Percentiles rank a stretch among this genome's conserved stretches.
Conservation (phyloP, 1,284 basidiomycete species). For the Puccinia polysora region DNA sequence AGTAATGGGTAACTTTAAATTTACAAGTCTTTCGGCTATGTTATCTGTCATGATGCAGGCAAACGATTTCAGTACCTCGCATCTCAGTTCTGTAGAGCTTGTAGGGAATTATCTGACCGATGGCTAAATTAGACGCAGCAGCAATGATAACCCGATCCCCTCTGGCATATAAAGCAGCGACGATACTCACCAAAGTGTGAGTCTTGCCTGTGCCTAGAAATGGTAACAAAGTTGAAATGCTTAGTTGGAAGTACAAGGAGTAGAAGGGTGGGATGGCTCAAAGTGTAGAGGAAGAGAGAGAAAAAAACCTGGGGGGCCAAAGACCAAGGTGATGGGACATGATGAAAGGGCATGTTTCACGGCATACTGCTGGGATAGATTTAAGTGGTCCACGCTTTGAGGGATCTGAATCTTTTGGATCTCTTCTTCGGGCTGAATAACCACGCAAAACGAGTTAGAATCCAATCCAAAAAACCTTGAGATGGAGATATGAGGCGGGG, state of each 20-base stretch:
- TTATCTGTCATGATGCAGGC: too few relatives aligned
- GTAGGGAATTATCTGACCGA: conserved; percentile 58
- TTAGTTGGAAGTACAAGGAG: not conserved
- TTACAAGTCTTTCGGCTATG: conserved; percentile 72
- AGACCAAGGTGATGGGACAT: conserved; percentile 36
- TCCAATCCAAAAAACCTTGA: too few relatives aligned
- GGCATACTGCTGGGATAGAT: conserved; percentile 34
- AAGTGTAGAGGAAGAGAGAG: not conserved
- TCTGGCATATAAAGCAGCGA: conserved; percentile 50
- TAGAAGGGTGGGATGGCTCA: too few relatives aligned
- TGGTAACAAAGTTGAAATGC: not conserved
- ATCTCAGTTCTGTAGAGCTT: too few relatives aligned
- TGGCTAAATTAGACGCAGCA: conserved; percentile 83
- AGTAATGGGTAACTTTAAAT: conserved; percentile 58
- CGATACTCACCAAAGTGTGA: conserved; percentile 40
- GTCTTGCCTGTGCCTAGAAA: conserved; percentile 39
- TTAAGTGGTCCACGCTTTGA: conserved; percentile 6
- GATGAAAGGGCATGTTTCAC: conserved; percentile 37
- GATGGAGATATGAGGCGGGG: too few relatives aligned
- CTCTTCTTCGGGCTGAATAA: conserved; percentile 1
- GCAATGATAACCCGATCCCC: conserved; percentile 67
- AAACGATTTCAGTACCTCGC: too few relatives aligned
- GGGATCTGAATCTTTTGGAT: conserved; percentile 8
- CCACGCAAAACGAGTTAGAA: too few relatives aligned
- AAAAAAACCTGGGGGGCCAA: conserved; percentile 40